These are phyloP conservation scores for Neohortaea acidophila DNA, from an alignment of 495 filamentous ascomycete species.

Conservation along the genomic window DNA sequence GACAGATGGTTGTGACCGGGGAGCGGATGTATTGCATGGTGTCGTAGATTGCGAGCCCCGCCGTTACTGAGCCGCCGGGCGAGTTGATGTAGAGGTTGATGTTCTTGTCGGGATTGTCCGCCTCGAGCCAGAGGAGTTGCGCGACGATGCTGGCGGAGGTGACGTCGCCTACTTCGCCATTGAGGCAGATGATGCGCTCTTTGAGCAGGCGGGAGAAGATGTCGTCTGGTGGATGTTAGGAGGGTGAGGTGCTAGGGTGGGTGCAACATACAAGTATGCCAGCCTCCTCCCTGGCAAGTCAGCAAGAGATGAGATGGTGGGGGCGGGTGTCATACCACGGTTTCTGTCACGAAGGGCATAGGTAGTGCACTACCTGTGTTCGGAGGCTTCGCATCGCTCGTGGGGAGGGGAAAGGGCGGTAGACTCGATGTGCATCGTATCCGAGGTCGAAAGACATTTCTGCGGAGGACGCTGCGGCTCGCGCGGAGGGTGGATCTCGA, in stretches of 20 bases:
- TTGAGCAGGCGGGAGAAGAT: conserved; percentile 29
- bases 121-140: conserved; percentile 94
- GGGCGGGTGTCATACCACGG: conserved; percentile 43
- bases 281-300: conserved; percentile 61
- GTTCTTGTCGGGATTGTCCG: conserved; percentile 81
- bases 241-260: conserved; percentile 64
- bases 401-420: conserved; percentile 1
- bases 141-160: conserved; percentile 84
- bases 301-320: conserved; percentile 20
- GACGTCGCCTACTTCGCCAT: conserved; percentile 77
- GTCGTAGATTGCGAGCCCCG: conserved; percentile 91
- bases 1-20: conserved; percentile 83
- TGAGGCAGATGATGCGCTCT: conserved; percentile 93
- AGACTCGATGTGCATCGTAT: conserved; percentile 7
- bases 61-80: conserved; percentile 89
- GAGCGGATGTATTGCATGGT: conserved; percentile 95
- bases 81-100: conserved; percentile 98
- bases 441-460: neutral
- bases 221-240: conserved; percentile 44
- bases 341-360: conserved; percentile 33
- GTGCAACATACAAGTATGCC: conserved; percentile 59
- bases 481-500: conserved; percentile 6
- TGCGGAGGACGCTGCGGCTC: conserved; percentile 1
- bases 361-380: conserved; percentile 21
- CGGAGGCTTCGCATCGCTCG: neutral